phyloP scores from a whole-genome alignment of 257 asterid genomes.

The Orobanche coerulescens region DNA sequence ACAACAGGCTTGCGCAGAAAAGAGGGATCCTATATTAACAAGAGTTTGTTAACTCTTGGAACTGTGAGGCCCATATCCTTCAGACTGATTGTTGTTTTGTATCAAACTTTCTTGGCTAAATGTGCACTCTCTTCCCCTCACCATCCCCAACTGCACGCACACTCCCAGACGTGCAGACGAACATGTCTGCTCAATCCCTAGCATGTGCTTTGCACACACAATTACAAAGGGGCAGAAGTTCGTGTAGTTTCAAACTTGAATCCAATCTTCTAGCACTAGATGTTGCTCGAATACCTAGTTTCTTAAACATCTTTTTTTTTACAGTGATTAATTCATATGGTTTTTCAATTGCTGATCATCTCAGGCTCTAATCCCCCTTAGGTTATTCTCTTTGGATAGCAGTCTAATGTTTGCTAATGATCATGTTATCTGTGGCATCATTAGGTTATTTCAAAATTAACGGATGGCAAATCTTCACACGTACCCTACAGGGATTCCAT shows the following conservation, averaged over 20 bases:
- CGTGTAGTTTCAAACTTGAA: background rate
- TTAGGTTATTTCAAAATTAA: conserved; percentile 92
- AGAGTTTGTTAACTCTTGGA: conserved; percentile 98
- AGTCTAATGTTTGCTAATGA: conserved; percentile 19
- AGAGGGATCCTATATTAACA: conserved; percentile 95
- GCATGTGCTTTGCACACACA: background rate
- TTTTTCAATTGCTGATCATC: background rate
- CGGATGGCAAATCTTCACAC: conserved; percentile 85
- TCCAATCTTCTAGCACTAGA: background rate
- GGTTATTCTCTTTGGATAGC: conserved; percentile 6
- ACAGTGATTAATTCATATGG: conserved; percentile 6
- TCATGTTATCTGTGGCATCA: conserved; percentile 26
- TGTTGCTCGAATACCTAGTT: conserved; percentile 10
- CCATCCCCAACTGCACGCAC: conserved; percentile 8
- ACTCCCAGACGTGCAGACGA: background rate
- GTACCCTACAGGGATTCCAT: conserved; percentile 95
- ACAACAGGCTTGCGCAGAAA: conserved; percentile 89
- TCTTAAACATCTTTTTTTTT: background rate
- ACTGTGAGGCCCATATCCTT: conserved; percentile 67
- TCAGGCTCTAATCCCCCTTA: conserved; percentile 8
- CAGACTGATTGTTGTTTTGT: conserved; percentile 28
- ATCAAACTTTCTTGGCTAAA: conserved; percentile 17
- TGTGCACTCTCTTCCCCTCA: conserved; percentile 2
- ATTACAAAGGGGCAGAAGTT: background rate
- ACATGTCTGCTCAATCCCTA: conserved; percentile 3